Evolutionary conservation across 2,329 filamentous ascomycete genomes (phyloP).

Genomic region (Alternaria arbusti): DNA sequence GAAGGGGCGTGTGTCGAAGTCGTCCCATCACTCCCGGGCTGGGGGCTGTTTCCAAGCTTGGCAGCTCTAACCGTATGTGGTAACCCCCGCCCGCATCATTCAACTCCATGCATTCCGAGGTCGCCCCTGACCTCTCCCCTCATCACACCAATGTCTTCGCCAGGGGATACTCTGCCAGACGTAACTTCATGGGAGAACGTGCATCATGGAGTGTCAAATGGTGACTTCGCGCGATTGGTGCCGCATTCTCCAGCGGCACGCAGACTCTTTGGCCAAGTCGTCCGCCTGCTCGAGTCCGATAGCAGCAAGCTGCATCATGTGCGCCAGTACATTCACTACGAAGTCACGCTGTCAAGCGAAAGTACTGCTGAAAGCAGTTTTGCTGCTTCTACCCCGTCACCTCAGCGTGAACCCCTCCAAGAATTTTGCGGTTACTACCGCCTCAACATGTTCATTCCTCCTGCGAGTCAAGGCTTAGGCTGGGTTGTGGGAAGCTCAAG

Average conservation of each 20-base stretch:
- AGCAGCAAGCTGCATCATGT: neutral
- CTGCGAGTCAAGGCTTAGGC: neutral
- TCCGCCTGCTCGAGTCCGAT: neutral
- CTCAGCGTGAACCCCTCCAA: neutral
- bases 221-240: neutral
- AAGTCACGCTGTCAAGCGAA: neutral
- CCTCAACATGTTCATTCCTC: slow-evolving; percentile 6
- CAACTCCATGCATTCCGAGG: neutral
- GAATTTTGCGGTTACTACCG: slow-evolving; percentile 5
- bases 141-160: neutral
- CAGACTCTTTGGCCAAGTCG: neutral
- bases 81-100: neutral
- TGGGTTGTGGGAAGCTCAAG: slow-evolving; percentile 6
- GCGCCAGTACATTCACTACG: slow-evolving; percentile 4
- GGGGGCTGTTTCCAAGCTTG: neutral
- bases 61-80: neutral
- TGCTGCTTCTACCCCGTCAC: neutral
- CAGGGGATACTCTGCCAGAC: neutral
- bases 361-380: slow-evolving; percentile 4
- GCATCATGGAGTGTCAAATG: neutral
- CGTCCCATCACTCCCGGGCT: neutral
- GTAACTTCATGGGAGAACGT: neutral
- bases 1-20: neutral
- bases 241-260: neutral
- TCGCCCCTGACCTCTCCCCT: neutral